A percentile compares a stretch with the other conserved stretches of the same genome.
phyloP scores from a whole-genome alignment of 306 rosid genomes.

The Dryas drummondii region DNA sequence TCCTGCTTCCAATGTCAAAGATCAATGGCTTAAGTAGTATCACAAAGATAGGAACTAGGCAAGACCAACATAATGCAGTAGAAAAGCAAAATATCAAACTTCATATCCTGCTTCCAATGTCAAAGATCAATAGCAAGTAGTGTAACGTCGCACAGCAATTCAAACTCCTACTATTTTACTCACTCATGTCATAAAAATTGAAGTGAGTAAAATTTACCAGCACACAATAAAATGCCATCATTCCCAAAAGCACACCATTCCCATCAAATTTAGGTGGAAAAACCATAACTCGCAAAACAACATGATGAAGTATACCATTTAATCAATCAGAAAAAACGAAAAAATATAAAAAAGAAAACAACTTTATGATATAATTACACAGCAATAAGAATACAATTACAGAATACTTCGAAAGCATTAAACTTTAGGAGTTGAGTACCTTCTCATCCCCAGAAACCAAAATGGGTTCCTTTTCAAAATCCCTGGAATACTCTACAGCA shows the following conservation, averaged over 20 bases:
- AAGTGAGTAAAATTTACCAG: background rate
- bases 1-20: background rate
- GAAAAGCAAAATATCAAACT: background rate
- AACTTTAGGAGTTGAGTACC: slow-evolving; percentile 36
- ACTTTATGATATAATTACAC: background rate
- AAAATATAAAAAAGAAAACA: background rate
- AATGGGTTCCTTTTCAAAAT: slow-evolving; percentile 66
- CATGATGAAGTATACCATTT: background rate
- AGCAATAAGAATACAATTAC: slow-evolving; percentile 3
- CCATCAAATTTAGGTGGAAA: background rate
- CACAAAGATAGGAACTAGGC: background rate
- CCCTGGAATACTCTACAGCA: slow-evolving; percentile 66
- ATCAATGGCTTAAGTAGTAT: background rate
- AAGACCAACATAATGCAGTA: background rate
- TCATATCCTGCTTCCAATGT: background rate
- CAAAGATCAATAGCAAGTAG: slow-evolving; percentile 4
- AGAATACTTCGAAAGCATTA: background rate
- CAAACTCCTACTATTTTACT: background rate
- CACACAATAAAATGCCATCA: background rate
- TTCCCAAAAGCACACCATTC: background rate
- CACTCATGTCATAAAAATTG: background rate
- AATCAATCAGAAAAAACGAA: background rate
- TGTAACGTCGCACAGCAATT: background rate
- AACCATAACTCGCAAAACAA: background rate
- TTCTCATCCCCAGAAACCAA: slow-evolving; percentile 64